These are phyloP conservation scores for Hypholoma sublateritium DNA, from an alignment of 768 basidiomycete species.

Conservation along the genomic window DNA sequence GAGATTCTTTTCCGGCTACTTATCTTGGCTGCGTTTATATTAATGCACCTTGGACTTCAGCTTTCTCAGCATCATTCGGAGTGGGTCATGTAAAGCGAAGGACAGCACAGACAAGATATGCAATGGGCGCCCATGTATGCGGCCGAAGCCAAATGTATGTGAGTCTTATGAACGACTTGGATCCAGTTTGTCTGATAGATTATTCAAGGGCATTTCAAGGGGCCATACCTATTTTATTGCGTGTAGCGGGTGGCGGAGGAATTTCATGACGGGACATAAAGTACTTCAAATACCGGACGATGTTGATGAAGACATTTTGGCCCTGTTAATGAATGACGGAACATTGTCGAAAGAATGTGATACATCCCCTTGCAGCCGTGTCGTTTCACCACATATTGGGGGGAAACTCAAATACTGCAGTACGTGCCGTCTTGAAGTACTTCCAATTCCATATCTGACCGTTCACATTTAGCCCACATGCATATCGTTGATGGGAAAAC, in stretches of 20 bases:
- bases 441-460: not conserved
- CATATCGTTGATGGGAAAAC: not conserved
- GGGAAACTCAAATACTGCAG: not conserved
- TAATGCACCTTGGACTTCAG: too few relatives aligned
- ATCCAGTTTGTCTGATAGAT: not conserved
- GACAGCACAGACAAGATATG: not conserved
- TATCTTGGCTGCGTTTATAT: not conserved
- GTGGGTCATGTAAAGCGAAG: not conserved
- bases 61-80: not conserved
- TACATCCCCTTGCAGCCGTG: not conserved
- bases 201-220: not conserved
- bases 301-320: not conserved
- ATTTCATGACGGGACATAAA: not conserved
- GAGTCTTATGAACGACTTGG: too few relatives aligned
- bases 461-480: not conserved
- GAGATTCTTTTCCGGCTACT: too few relatives aligned
- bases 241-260: not conserved
- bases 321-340: not conserved
- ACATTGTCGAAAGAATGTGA: not conserved
- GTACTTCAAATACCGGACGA: not conserved
- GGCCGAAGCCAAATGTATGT: not conserved
- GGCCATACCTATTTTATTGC: not conserved
- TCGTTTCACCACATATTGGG: constrained; percentile 4
- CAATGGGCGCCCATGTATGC: not conserved
- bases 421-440: not conserved